phyloP scores from a whole-genome alignment of 31 red algal genomes.

The Pterothamnion heteromorphum region DNA sequence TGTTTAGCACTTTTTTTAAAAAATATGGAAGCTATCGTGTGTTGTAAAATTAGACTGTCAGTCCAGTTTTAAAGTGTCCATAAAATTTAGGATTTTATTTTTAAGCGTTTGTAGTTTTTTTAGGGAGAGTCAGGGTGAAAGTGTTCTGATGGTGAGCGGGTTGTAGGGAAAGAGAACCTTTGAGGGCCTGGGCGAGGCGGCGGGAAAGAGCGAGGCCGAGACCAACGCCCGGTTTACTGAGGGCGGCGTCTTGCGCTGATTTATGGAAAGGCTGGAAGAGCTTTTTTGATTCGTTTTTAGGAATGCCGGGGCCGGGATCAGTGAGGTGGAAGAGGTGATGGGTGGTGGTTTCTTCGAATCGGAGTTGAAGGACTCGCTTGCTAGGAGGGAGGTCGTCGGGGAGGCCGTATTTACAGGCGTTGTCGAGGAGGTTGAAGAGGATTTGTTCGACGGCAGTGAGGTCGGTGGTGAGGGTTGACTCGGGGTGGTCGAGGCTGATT shows the following conservation, averaged over 20 bases:
- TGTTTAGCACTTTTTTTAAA: too few relatives aligned
- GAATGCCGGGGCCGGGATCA: not conserved
- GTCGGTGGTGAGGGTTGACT: not conserved
- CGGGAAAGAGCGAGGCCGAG: not conserved
- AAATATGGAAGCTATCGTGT: too few relatives aligned
- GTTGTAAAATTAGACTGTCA: too few relatives aligned
- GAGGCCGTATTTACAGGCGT: not conserved
- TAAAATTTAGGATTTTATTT: too few relatives aligned
- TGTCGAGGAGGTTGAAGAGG: conserved; percentile 2
- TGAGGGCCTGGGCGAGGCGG: not conserved
- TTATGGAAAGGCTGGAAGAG: not conserved
- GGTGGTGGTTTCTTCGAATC: not conserved
- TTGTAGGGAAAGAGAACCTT: not conserved
- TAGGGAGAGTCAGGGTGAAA: too few relatives aligned
- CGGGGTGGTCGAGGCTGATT: not conserved
- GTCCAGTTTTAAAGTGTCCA: too few relatives aligned
- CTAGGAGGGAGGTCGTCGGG: not conserved
- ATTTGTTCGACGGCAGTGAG: not conserved
- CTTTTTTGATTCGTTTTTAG: not conserved
- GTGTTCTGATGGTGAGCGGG: too few relatives aligned
- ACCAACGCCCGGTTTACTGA: not conserved
- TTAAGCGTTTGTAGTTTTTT: too few relatives aligned
- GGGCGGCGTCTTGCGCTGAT: not conserved
- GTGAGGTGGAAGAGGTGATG: not conserved
- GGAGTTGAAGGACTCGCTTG: not conserved